Conservation (phyloP, 495 filamentous ascomycete genomes). For the Penicillium paxilli region DNA sequence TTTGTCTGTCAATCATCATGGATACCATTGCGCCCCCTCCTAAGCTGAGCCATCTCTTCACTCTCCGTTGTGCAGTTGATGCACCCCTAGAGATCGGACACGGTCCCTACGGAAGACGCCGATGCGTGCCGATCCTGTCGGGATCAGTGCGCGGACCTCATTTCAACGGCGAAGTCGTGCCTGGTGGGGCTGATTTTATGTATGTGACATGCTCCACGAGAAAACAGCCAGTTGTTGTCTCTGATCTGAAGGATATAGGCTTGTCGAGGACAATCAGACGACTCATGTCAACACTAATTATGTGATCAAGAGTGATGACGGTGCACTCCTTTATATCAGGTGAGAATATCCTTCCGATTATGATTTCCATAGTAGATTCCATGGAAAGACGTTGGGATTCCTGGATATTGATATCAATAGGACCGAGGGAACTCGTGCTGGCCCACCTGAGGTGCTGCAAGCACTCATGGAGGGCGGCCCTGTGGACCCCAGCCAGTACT, state of each 20-base stretch:
- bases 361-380: neutral
- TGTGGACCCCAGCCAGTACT: constrained; percentile 30
- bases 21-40: constrained; percentile 26
- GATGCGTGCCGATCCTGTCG: constrained; percentile 30
- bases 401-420: constrained; percentile 5
- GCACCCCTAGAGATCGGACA: constrained; percentile 31
- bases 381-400: no score
- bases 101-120: constrained; percentile 30
- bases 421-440: constrained; percentile 30
- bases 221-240: no score
- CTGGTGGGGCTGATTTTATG: constrained; percentile 35
- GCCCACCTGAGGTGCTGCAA: constrained; percentile 26
- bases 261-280: constrained; percentile 28
- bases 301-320: constrained; percentile 30
- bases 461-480: constrained; percentile 31
- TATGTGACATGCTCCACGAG: constrained; percentile 9
- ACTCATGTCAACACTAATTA: constrained; percentile 34
- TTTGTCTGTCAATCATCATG: constrained; percentile 10
- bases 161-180: constrained; percentile 28
- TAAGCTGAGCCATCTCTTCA: constrained; percentile 30
- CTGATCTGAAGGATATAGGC: constrained; percentile 20
- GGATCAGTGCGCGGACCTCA: constrained; percentile 24
- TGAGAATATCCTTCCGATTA: no score
- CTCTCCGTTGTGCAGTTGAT: constrained; percentile 27
- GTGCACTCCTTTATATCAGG: constrained; percentile 30